A percentile compares a stretch with the other conserved stretches of the same genome.
These are phyloP conservation scores for Cyclotella kingstonii DNA, from an alignment of 108 stramenopile species.

Conservation along the genomic window DNA sequence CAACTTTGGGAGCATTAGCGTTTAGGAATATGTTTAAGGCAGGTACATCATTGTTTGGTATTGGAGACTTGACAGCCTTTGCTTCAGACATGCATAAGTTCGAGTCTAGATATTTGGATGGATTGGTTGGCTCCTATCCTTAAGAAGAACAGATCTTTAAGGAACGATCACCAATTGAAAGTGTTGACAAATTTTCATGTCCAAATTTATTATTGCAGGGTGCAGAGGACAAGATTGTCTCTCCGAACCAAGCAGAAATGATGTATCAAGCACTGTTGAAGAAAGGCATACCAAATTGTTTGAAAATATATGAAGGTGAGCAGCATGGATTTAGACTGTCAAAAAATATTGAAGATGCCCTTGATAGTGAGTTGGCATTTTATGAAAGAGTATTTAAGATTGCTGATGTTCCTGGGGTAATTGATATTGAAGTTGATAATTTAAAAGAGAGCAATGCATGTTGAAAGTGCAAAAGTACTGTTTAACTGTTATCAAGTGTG, in stretches of 20 bases:
- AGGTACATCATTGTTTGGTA: conserved; percentile 71
- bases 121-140: conserved; percentile 73
- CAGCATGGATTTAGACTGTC: conserved; percentile 86
- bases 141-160: conserved; percentile 63
- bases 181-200: conserved; percentile 65
- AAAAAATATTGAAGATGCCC: conserved; percentile 73
- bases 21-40: conserved; percentile 72
- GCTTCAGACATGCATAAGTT: conserved; percentile 84
- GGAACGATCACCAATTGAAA: conserved; percentile 68
- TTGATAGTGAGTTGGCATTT: conserved; percentile 74
- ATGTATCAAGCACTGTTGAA: conserved; percentile 68
- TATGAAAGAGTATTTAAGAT: conserved; percentile 71
- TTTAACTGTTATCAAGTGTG: too few species aligned
- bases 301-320: conserved; percentile 80
- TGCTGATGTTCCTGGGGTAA: conserved; percentile 47
- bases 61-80: conserved; percentile 70
- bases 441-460: too few species aligned
- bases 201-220: conserved; percentile 80
- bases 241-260: conserved; percentile 79
- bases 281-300: conserved; percentile 64
- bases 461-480: too few species aligned
- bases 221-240: conserved; percentile 79
- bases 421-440: conserved; percentile 56
- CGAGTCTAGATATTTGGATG: conserved; percentile 79
- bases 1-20: conserved; percentile 73